Percentiles rank a stretch among this genome's conserved stretches.
Evolutionary conservation across 2,329 filamentous ascomycete genomes (phyloP).

Genomic region (Diatrype stigma): DNA sequence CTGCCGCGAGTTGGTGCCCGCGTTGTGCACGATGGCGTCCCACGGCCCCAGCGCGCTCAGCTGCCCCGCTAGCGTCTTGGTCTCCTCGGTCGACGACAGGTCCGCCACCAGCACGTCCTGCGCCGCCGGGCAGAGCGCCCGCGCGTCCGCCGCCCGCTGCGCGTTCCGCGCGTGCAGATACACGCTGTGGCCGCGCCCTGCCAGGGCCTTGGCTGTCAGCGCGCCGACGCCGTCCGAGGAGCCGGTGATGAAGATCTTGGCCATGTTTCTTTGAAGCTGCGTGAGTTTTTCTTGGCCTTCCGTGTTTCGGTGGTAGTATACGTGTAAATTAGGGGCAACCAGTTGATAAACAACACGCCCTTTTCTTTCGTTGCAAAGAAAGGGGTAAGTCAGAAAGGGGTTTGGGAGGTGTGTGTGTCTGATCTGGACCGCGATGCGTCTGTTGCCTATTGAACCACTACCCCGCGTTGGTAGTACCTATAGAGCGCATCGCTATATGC

Average conservation of each 20-base stretch:
- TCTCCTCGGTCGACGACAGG: slow-evolving; percentile 45
- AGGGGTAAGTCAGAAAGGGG: too few relatives aligned
- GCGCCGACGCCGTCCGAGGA: slow-evolving; percentile 54
- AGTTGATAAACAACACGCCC: too few relatives aligned
- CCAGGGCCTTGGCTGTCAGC: slow-evolving; percentile 44
- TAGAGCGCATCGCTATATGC: too few relatives aligned
- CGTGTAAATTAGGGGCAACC: too few relatives aligned
- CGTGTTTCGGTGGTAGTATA: too few relatives aligned
- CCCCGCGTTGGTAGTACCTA: too few relatives aligned
- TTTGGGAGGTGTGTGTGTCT: too few relatives aligned
- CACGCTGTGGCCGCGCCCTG: slow-evolving; percentile 49
- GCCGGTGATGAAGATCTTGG: slow-evolving; percentile 44
- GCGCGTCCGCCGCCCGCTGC: slow-evolving; percentile 47
- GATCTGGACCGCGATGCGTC: too few relatives aligned
- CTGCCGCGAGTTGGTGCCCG: slow-evolving; percentile 43
- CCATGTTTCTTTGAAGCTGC: too few relatives aligned
- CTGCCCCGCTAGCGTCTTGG: slow-evolving; percentile 45
- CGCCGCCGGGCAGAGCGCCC: slow-evolving; percentile 43
- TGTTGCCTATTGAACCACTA: too few relatives aligned
- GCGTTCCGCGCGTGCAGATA: slow-evolving; percentile 53
- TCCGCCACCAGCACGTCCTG: slow-evolving; percentile 49
- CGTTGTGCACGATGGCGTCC: slow-evolving; percentile 56
- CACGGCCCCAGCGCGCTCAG: slow-evolving; percentile 46
- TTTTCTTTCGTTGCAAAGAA: too few relatives aligned
- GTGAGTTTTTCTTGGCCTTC: too few relatives aligned